Percentiles rank a stretch among this genome's conserved stretches.
Evolutionary conservation across 1,284 basidiomycete species (phyloP).

Genomic region (Boletellus deceptivus): DNA sequence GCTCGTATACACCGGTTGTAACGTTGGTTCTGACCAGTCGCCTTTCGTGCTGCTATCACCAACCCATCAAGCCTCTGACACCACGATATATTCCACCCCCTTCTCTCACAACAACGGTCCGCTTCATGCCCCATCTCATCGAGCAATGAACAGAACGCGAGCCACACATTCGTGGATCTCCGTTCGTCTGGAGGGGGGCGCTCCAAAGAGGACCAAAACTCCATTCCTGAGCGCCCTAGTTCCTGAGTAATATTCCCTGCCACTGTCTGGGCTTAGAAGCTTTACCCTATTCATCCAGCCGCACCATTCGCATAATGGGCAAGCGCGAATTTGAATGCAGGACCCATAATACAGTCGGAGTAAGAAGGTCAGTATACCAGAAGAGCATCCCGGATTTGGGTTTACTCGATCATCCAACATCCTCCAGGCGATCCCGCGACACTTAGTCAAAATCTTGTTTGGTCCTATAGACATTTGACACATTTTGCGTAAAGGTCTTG

Average conservation of each 20-base stretch:
- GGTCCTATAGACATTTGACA: conserved; percentile 73
- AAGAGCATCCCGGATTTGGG: conserved; percentile 89
- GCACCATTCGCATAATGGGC: neutral
- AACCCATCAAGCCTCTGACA: conserved; percentile 6
- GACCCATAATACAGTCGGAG: no score
- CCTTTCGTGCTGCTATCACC: conserved; percentile 9
- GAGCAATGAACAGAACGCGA: conserved; percentile 69
- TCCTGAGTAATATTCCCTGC: conserved; percentile 59
- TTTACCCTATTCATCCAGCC: conserved; percentile 51
- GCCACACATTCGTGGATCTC: conserved; percentile 68
- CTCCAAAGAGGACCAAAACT: conserved; percentile 82
- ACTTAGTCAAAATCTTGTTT: conserved; percentile 79
- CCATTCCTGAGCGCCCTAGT: conserved; percentile 79
- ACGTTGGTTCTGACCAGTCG: no score
- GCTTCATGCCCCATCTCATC: conserved; percentile 74
- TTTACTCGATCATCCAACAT: conserved; percentile 74
- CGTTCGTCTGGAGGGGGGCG: conserved; percentile 68
- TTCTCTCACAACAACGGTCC: no score
- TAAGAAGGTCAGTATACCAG: conserved; percentile 50
- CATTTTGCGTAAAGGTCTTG: conserved; percentile 62
- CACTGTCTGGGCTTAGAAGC: conserved; percentile 41
- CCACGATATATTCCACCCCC: neutral
- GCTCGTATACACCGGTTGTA: no score
- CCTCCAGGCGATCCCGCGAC: conserved; percentile 68
- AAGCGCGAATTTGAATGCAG: conserved; percentile 8